These are phyloP conservation scores for Naganishia friedmannii DNA, from an alignment of 768 basidiomycete species.

Conservation along the genomic window DNA sequence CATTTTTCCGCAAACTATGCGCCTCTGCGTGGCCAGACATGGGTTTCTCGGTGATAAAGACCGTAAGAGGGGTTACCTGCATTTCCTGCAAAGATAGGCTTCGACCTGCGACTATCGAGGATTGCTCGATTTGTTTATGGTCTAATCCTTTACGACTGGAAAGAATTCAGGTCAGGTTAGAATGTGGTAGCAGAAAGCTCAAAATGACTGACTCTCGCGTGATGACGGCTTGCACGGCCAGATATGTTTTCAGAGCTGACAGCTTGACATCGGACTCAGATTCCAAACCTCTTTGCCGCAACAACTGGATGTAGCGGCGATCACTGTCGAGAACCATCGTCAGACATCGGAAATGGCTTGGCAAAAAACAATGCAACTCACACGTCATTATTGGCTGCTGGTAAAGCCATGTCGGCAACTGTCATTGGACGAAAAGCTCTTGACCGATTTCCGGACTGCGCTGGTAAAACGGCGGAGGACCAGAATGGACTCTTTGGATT, in stretches of 20 bases:
- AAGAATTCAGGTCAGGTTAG: neutral
- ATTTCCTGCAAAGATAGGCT: conserved; percentile 61
- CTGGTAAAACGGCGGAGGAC: conserved; percentile 8
- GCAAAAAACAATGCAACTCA: conserved; percentile 53
- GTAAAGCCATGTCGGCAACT: neutral
- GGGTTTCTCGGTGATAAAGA: conserved; percentile 64
- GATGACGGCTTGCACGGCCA: conserved; percentile 44
- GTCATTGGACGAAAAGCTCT: conserved; percentile 25
- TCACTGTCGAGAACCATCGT: conserved; percentile 60
- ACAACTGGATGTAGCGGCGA: conserved; percentile 61
- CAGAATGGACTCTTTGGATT: conserved; percentile 22
- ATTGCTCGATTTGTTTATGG: conserved; percentile 1
- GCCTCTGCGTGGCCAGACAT: neutral
- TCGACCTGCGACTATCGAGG: neutral
- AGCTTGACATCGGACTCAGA: conserved; percentile 59
- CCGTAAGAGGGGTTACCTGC: conserved; percentile 82
- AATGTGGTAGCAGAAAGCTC: neutral
- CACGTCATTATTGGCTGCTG: conserved; percentile 60
- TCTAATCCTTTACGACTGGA: conserved; percentile 11
- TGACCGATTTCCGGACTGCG: neutral
- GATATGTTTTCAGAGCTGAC: conserved; percentile 81
- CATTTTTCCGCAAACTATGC: neutral
- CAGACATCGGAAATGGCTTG: neutral
- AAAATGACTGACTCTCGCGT: conserved; percentile 23
- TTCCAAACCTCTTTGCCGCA: conserved; percentile 27